These are phyloP conservation scores for Globisporangium barbulae DNA, from an alignment of 352 stramenopile species.

Conservation along the genomic window DNA sequence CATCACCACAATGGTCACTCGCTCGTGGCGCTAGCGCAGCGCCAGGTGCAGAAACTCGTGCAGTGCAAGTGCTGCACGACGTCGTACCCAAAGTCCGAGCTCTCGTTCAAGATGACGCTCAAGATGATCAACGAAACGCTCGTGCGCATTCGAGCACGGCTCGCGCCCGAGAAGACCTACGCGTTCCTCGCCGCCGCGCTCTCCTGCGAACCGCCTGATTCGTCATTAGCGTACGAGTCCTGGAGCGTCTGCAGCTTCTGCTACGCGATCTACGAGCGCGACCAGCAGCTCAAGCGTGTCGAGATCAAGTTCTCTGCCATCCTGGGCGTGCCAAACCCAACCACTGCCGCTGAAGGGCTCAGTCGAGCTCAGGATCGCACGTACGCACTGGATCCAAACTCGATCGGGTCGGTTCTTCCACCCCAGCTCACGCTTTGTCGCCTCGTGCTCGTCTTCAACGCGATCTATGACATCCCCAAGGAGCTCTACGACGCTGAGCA, in stretches of 20 bases:
- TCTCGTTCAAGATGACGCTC: slow-evolving; percentile 86
- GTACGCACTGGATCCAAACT: slow-evolving; percentile 41
- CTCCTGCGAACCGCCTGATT: slow-evolving; percentile 38
- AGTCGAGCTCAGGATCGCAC: slow-evolving; percentile 46
- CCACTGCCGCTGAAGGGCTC: slow-evolving; percentile 33
- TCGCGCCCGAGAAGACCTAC: slow-evolving; percentile 45
- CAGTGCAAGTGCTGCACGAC: slow-evolving; percentile 82
- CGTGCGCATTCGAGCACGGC: slow-evolving; percentile 50
- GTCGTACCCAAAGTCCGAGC: slow-evolving; percentile 64
- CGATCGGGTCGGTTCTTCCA: slow-evolving; percentile 40
- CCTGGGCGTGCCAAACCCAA: slow-evolving; percentile 41
- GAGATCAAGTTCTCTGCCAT: slow-evolving; percentile 57
- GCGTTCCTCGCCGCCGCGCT: slow-evolving; percentile 47
- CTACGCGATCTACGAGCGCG: slow-evolving; percentile 83
- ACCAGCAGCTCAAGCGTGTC: slow-evolving; percentile 71
- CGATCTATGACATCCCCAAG: slow-evolving; percentile 77
- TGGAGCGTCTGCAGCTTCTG: slow-evolving; percentile 84
- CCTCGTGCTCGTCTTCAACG: slow-evolving; percentile 73
- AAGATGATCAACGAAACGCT: slow-evolving; percentile 88
- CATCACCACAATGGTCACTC: slow-evolving; percentile 12
- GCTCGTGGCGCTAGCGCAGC: slow-evolving; percentile 35
- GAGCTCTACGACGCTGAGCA: slow-evolving; percentile 72
- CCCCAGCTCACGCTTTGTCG: slow-evolving; percentile 73
- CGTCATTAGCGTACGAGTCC: slow-evolving; percentile 73
- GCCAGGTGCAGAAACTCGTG: slow-evolving; percentile 64